Evolutionary conservation across 805 yeast species (phyloP), one percentile per base, ranked within the genome.

Genomic region (Kazachstania taianensis): DNA sequence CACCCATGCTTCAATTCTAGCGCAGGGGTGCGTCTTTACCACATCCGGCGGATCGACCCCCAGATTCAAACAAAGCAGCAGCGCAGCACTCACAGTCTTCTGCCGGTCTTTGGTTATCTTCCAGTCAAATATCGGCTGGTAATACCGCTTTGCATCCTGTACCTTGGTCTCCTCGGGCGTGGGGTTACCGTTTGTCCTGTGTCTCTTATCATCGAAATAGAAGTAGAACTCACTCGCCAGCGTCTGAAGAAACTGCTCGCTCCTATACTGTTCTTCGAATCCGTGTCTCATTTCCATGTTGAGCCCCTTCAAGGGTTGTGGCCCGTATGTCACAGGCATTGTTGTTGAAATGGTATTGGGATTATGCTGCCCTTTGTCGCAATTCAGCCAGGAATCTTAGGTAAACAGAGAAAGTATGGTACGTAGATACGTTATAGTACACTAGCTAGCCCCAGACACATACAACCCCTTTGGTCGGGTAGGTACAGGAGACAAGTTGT

Each of bases 21-120:
- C 96, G 49, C 94, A 82, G 1, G 96, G 96, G 42, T 82, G 85
- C 0, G 96, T 85, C 55, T 86, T 84, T 53, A 83, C 75, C 19
- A 87, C 76, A 59, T 92, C 98, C 1, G 98, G 98, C 2, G 98
- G 98, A 47, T 89, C 97, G 2, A 92, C 96, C 7, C 97, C 96
- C 18, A 89, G 60, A 53, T 92, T 92, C 26, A 92, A 65, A 57
- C 98, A 92, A 33, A 92, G 63, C 33, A 92, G 86, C 7, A 92
- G 65, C 12, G 95, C 96, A 0, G 96, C 98, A 37, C 83, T 78
- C 9, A 87, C 85, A 1, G 98, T 92, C 53, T 87, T 82, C 52
- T 82, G 94, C 30, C 96, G 73, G 46, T 86, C 95, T 41, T 80
- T 76, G 70, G 85, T 81, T 20, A 78, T 72, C 45, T 94, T 81